A percentile compares a stretch with the other conserved stretches of the same genome.
Evolutionary conservation across 768 basidiomycete species (phyloP).

Genomic region (Rhodotorula paludigena): DNA sequence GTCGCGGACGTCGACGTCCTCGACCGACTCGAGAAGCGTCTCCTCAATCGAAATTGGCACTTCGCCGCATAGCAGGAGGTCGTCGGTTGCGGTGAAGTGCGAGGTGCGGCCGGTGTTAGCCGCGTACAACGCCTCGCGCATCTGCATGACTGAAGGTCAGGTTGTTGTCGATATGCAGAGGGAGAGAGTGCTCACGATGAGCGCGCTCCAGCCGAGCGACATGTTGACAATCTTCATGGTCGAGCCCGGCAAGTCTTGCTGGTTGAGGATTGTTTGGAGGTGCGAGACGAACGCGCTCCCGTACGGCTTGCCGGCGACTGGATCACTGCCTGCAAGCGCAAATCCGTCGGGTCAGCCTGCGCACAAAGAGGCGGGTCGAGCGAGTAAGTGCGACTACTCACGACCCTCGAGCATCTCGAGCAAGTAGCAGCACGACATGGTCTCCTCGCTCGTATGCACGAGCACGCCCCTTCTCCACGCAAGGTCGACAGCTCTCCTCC

Average conservation of each 20-base stretch:
- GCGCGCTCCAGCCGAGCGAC: slow-evolving; percentile 30
- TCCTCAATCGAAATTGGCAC: slow-evolving; percentile 29
- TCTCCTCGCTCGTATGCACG: slow-evolving; percentile 26
- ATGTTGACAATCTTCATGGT: slow-evolving; percentile 21
- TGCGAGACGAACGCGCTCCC: slow-evolving; percentile 35
- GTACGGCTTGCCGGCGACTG: slow-evolving; percentile 32
- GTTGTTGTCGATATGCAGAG: background rate
- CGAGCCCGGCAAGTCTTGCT: slow-evolving; percentile 8
- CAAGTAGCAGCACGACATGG: slow-evolving; percentile 33
- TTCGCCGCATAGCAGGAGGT: slow-evolving; percentile 31
- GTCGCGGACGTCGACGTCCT: slow-evolving; percentile 38
- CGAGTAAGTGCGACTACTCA: slow-evolving; percentile 3
- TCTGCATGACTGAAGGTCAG: background rate
- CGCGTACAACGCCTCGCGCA: slow-evolving; percentile 36
- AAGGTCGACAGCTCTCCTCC: slow-evolving; percentile 15
- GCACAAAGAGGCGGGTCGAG: background rate
- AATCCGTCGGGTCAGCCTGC: background rate
- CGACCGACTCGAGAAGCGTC: slow-evolving; percentile 33
- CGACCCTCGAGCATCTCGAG: slow-evolving; percentile 37
- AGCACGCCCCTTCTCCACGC: slow-evolving; percentile 35
- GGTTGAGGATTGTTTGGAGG: slow-evolving; percentile 28
- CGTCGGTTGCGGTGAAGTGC: slow-evolving; percentile 33
- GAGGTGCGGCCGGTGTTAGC: slow-evolving; percentile 31
- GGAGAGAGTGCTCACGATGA: slow-evolving; percentile 15
- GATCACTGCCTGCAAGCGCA: slow-evolving; percentile 15